Conservation (phyloP, 148 eudicot species). For the Gaultheria prostrata region DNA sequence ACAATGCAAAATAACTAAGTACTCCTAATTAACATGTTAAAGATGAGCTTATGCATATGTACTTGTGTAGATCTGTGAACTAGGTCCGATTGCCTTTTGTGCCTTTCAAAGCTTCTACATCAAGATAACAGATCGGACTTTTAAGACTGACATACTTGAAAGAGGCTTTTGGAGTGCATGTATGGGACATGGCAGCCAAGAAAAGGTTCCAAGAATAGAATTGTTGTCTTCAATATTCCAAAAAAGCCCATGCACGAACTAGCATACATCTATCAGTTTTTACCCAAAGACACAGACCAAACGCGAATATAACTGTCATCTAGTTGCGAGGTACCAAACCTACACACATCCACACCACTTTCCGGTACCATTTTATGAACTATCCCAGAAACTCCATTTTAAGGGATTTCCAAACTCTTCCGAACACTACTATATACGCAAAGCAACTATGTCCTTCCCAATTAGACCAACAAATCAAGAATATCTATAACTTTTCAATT, state of each 20-base stretch:
- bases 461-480: not conserved
- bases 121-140: not conserved
- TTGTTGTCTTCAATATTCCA: not conserved
- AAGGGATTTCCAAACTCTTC: not conserved
- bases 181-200: not conserved
- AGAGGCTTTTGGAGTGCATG: not conserved
- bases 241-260: not conserved
- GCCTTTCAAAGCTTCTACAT: not conserved
- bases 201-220: not conserved
- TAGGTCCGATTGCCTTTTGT: not conserved
- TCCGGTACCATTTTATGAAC: not conserved
- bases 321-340: not conserved
- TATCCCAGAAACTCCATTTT: not conserved
- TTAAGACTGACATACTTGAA: not conserved
- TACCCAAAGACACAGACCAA: not conserved
- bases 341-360: not conserved
- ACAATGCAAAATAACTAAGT: not conserved
- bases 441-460: not conserved
- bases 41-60: not conserved
- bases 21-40: not conserved
- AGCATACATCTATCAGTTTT: not conserved
- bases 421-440: not conserved
- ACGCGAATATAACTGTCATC: not conserved
- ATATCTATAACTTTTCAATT: not conserved
- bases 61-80: not conserved